Evolutionary conservation across 2,329 filamentous ascomycete genomes (phyloP).

Genomic region (Juglanconis juglandina): DNA sequence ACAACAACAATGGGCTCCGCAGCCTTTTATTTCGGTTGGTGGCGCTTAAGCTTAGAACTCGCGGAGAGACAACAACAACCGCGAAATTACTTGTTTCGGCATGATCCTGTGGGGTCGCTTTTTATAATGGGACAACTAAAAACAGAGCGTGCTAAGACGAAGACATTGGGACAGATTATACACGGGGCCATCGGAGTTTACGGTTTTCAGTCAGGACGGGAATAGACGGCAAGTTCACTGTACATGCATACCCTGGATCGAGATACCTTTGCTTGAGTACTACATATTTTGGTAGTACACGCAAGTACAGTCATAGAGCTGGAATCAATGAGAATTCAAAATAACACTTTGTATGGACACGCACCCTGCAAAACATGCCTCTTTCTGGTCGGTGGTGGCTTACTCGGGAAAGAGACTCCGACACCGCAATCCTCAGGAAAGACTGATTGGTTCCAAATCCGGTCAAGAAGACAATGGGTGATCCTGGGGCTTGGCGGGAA

Average conservation of each 20-base stretch:
- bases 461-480: no score
- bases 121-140: background rate
- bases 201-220: background rate
- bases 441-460: no score
- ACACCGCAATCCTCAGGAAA: no score
- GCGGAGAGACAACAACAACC: background rate
- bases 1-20: constrained; percentile 4
- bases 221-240: background rate
- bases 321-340: no score
- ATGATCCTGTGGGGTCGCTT: background rate
- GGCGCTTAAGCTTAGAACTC: background rate
- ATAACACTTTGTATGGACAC: no score
- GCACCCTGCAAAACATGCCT: no score
- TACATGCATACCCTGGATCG: background rate
- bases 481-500: no score
- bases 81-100: background rate
- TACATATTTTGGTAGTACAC: background rate
- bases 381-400: no score
- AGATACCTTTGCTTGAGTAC: no score
- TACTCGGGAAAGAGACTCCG: no score
- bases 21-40: constrained; percentile 2
- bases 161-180: background rate
- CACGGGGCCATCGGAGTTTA: background rate
- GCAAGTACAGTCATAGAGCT: no score
- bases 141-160: background rate